These are phyloP conservation scores for Rosa hybrid DNA, from an alignment of 331 rosid species.

Conservation along the genomic window DNA sequence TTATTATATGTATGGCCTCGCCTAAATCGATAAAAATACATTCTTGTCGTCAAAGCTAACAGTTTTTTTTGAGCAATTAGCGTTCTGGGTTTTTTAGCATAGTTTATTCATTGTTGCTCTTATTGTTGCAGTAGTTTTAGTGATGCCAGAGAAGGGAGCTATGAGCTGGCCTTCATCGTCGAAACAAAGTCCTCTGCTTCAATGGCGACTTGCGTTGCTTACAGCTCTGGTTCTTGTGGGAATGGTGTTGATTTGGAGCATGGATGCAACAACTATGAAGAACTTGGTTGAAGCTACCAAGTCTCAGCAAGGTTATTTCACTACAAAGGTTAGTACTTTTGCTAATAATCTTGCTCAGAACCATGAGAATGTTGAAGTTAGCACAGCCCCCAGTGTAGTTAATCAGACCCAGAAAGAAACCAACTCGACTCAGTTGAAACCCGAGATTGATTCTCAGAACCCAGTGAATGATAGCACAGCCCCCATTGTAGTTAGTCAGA, in stretches of 20 bases:
- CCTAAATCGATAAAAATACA: conserved; percentile 4
- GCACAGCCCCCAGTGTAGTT: conserved; percentile 14
- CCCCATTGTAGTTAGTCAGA: too few species aligned
- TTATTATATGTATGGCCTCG: neutral
- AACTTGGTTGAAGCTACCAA: conserved; percentile 53
- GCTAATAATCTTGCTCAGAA: conserved; percentile 33
- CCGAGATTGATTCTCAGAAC: conserved; percentile 21
- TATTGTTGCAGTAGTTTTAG: conserved; percentile 18
- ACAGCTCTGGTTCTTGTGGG: conserved; percentile 54
- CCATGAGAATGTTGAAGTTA: conserved; percentile 25
- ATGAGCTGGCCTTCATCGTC: conserved; percentile 31
- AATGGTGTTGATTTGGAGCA: conserved; percentile 66
- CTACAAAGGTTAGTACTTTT: conserved; percentile 32
- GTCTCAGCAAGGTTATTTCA: conserved; percentile 43
- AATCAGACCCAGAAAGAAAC: conserved; percentile 34
- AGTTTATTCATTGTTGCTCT: neutral
- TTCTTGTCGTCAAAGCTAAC: conserved; percentile 23
- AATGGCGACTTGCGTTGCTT: conserved; percentile 66
- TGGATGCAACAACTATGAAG: conserved; percentile 55
- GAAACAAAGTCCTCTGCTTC: conserved; percentile 45
- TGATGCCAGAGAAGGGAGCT: conserved; percentile 64
- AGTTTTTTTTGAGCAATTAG: neutral
- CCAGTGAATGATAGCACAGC: conserved; percentile 18
- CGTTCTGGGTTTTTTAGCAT: conserved; percentile 1
- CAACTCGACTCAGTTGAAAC: conserved; percentile 36